Evolutionary conservation across 495 filamentous ascomycete genomes (phyloP).

Genomic region (Trichoderma virens): DNA sequence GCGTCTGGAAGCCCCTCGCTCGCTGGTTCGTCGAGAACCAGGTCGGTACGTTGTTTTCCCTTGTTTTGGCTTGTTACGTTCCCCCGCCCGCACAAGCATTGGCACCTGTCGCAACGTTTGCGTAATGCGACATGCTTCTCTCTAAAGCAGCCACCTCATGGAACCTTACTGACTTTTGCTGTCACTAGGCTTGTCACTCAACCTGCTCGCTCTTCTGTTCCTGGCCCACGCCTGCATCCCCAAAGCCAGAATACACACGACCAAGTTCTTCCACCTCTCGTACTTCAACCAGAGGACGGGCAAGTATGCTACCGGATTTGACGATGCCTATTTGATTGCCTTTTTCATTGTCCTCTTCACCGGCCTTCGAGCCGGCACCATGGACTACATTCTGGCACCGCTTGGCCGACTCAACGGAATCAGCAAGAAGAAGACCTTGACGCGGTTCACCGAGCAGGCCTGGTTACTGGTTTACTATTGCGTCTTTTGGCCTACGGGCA

Average conservation of each 20-base stretch:
- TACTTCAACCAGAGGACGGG: slow-evolving; percentile 64
- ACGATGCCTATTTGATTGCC: slow-evolving; percentile 71
- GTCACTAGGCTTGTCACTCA: slow-evolving; percentile 61
- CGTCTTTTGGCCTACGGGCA: slow-evolving; percentile 71
- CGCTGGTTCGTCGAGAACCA: slow-evolving; percentile 48
- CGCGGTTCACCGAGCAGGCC: slow-evolving; percentile 86
- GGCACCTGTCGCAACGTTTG: slow-evolving; percentile 11
- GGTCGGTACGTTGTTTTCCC: slow-evolving; percentile 34
- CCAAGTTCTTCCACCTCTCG: slow-evolving; percentile 78
- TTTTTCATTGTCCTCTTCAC: slow-evolving; percentile 82
- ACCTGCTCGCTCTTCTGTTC: slow-evolving; percentile 66
- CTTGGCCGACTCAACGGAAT: slow-evolving; percentile 62
- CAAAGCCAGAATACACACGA: slow-evolving; percentile 63
- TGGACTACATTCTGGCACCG: slow-evolving; percentile 80
- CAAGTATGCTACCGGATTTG: slow-evolving; percentile 63
- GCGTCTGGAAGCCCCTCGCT: slow-evolving; percentile 30
- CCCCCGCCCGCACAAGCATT: too few relatives aligned
- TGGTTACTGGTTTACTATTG: slow-evolving; percentile 79
- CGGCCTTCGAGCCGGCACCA: slow-evolving; percentile 70
- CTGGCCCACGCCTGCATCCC: slow-evolving; percentile 75
- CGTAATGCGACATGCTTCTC: background rate
- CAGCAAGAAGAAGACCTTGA: slow-evolving; percentile 59
- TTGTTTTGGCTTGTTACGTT: background rate
- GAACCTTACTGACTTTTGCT: slow-evolving; percentile 10
- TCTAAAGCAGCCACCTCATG: background rate